These are phyloP conservation scores for Spathaspora passalidarum DNA, from an alignment of 805 yeast genomes.

Conservation along the genomic window DNA sequence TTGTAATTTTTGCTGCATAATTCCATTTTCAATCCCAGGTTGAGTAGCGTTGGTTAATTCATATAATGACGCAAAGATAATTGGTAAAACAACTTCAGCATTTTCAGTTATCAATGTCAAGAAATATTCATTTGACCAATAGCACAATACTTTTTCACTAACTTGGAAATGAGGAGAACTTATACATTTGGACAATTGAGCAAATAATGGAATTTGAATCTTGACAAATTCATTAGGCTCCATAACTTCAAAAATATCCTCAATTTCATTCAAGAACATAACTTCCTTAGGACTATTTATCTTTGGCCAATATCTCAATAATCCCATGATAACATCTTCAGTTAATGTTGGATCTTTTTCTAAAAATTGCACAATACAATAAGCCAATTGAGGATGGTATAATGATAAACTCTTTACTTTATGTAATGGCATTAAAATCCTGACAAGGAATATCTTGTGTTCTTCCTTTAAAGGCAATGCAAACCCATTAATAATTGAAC, in stretches of 20 bases:
- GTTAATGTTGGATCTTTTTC: constrained; percentile 92
- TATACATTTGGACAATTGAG: constrained; percentile 90
- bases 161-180: constrained; percentile 96
- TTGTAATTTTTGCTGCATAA: constrained; percentile 33
- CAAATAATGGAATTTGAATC: constrained; percentile 89
- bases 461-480: constrained; percentile 97
- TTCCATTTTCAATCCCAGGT: constrained; percentile 41
- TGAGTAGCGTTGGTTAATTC: constrained; percentile 64
- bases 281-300: constrained; percentile 92
- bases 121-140: constrained; percentile 94
- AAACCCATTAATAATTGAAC: constrained; percentile 95
- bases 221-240: constrained; percentile 90
- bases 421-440: constrained; percentile 89
- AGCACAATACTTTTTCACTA: constrained; percentile 88
- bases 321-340: constrained; percentile 94
- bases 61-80: constrained; percentile 84
- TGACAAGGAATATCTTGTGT: constrained; percentile 83
- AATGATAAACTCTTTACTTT: constrained; percentile 84
- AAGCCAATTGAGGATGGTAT: constrained; percentile 95
- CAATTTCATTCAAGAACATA: constrained; percentile 92
- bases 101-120: constrained; percentile 86
- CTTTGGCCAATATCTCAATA: constrained; percentile 95
- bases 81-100: constrained; percentile 89
- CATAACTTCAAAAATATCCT: constrained; percentile 94
- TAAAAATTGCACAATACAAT: constrained; percentile 92